These are phyloP conservation scores for Fusarium penzigii DNA, from an alignment of 2,329 filamentous ascomycete species.

Conservation along the genomic window DNA sequence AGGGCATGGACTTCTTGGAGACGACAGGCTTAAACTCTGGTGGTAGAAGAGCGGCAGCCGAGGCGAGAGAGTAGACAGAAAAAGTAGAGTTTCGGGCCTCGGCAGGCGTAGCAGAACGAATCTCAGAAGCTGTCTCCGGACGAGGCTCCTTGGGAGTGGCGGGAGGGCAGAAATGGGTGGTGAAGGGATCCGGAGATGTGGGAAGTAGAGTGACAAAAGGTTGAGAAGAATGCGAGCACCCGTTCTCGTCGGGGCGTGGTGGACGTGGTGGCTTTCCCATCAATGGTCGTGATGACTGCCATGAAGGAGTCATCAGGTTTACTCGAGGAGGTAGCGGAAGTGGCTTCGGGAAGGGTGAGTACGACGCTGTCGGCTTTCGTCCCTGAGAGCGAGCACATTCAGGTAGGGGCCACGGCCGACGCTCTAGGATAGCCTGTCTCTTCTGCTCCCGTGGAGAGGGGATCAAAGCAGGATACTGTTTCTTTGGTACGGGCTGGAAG, in stretches of 20 bases:
- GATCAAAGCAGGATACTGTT: constrained; percentile 35
- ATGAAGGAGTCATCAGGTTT: constrained; percentile 26
- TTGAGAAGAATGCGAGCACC: constrained; percentile 16
- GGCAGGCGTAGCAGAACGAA: constrained; percentile 5
- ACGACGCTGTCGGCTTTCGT: constrained; percentile 33
- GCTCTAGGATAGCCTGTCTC: constrained; percentile 22
- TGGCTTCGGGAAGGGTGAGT: constrained; percentile 46
- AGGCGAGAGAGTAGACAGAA: constrained; percentile 21
- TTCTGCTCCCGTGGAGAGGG: constrained; percentile 30
- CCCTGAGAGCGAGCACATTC: constrained; percentile 19
- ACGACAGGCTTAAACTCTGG: constrained; percentile 14
- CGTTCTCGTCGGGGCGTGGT: constrained; percentile 30
- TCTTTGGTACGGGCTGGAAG: constrained; percentile 19
- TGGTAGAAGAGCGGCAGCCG: constrained; percentile 24
- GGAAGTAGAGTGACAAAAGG: constrained; percentile 15
- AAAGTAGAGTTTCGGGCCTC: constrained; percentile 19
- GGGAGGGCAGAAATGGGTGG: constrained; percentile 13
- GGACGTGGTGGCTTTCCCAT: constrained; percentile 31
- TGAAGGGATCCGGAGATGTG: constrained; percentile 15
- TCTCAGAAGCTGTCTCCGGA: constrained; percentile 16
- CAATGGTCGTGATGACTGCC: constrained; percentile 27
- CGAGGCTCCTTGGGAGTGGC: constrained; percentile 17
- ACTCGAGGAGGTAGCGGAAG: constrained; percentile 36
- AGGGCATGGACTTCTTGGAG: constrained; percentile 31
- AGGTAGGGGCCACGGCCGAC: constrained; percentile 30